Evolutionary conservation across 768 basidiomycete species (phyloP).

Genomic region (Hericium rajendrae): DNA sequence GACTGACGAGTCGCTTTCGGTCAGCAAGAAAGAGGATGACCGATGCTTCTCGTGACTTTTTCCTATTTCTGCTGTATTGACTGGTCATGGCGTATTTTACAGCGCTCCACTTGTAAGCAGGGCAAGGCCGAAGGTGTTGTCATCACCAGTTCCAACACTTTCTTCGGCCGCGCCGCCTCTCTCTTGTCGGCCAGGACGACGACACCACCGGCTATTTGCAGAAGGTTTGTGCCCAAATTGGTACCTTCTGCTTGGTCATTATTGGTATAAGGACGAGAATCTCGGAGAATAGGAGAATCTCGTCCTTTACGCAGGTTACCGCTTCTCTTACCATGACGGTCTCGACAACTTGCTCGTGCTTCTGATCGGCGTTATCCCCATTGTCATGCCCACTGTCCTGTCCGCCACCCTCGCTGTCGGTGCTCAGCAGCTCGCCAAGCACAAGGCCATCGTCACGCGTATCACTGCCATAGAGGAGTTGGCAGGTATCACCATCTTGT

Average conservation of each 20-base stretch:
- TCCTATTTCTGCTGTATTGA: constrained; percentile 4
- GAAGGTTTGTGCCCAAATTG: constrained; percentile 96
- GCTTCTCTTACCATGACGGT: constrained; percentile 84
- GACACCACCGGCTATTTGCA: constrained; percentile 98
- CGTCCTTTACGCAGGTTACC: constrained; percentile 88
- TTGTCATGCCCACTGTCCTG: constrained; percentile 98
- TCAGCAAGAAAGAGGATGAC: constrained; percentile 85
- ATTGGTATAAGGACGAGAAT: no score
- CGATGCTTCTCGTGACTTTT: constrained; percentile 94
- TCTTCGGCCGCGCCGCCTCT: constrained; percentile 98
- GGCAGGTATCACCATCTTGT: constrained; percentile 96
- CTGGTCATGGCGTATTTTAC: constrained; percentile 5
- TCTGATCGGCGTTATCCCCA: constrained; percentile 99
- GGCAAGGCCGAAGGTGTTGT: constrained; percentile 99
- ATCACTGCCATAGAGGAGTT: constrained; percentile 99
- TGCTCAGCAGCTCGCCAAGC: constrained; percentile 96
- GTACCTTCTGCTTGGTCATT: constrained; percentile 92
- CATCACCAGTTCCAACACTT: constrained; percentile 96
- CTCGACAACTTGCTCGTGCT: constrained; percentile 97
- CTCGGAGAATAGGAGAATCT: no score
- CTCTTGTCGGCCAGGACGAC: constrained; percentile 94
- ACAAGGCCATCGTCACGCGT: constrained; percentile 99
- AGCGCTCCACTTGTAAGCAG: constrained; percentile 96
- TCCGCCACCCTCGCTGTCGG: constrained; percentile 98
- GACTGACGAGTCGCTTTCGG: constrained; percentile 93